Evolutionary conservation across 1,284 basidiomycete species (phyloP), one percentile per base, ranked within the genome.

Genomic region (Ceratobasidium sp.): DNA sequence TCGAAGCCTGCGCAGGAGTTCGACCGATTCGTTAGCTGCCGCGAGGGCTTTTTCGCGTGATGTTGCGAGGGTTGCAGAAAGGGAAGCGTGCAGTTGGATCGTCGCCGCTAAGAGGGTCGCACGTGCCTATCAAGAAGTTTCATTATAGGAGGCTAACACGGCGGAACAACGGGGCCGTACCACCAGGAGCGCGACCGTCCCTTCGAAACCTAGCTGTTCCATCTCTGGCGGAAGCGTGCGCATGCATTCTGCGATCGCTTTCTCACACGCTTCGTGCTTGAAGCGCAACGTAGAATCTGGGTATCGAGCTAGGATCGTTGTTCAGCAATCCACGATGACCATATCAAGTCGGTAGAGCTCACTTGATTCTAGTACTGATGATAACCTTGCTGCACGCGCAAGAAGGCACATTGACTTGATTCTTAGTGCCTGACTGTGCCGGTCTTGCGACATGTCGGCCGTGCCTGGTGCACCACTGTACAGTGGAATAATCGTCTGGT

Each of bases 391-490:
- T 22, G 68, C 68, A 14, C 68, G 68, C 24, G 31, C 54, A 2
- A 71, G 43, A 8, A 71, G 37, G 24, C 68, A 71, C 68, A 71
- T 71, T 8, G 53, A 59, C 31, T 71, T 71, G 13, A 71, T 48
- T 5, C 68, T 39, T 13, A 71, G 19, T 6, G 68, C 39, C 34
- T 71, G 68, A 43, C 37, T 59, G 37, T 71, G 68, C n/a, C 68
- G n/a, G 19, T 71, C 68, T 11, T 37, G 68, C 9, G 68, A 71
- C 68, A 71, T 49, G 54, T 71, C 54, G 19, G 68, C 68, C 6
- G 54, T 22, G 4, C 68, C 68, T 2, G 54, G 54, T 49, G 46
- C 5, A 16, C 68, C 68, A 31, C 68, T 59, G 31, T 71, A 71
- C 6, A 71, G 16, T 1, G 54, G 27, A 49, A 61, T 39, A 11